Base-by-base conservation (phyloP, 2,329 filamentous ascomycete species). In the Cladophialophora exuberans region DNA sequence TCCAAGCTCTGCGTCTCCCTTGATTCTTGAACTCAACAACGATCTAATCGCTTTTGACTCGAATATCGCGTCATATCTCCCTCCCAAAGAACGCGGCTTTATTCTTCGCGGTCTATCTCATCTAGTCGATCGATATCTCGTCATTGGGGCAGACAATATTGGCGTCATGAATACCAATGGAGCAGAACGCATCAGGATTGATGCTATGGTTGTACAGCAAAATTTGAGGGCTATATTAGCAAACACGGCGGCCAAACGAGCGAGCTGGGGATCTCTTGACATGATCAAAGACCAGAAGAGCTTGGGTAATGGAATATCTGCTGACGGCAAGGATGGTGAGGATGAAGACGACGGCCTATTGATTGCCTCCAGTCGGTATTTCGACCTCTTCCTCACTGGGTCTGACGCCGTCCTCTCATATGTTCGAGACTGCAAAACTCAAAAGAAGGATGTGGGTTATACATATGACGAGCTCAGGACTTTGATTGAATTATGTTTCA, bases 191-290 rank as follows among this genome's bases (percentile, higher is more conserved):
- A 91, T 99, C 83, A 87, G 91, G 70, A 83, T 97, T 66, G 96
- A 99, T 70, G 90, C 97, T 44, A 81, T 97, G 20, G 94, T 99
- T 35, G 78, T 99, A 47, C 93, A 97, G 73, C 94, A 99, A 70
- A 97, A 96, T 66, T 83, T 99, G 52, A 96, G 96, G 76, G 96
- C 96, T 63, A 86, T 99, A 49, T 90, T 76, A 43, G 64, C 73
- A n/a, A 66, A 68, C 26, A 56, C 58, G 9, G 36, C 48, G 18
- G 23, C 46, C 3, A 41, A 39, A 15, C 23, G 30, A 20, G 20
- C 35, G 10, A 49, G 30, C 22, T 39, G 30, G 44, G 65, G 69
- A 13, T 57, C 52, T 13, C 45, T 46, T n/a, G 54, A 63, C 35
- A 20, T 45, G 6, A 23, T 38, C 20, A 47, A 52, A 18, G 38